Evolutionary conservation across 75 land plant species (phyloP).

Genomic region (Azolla pinnata): DNA sequence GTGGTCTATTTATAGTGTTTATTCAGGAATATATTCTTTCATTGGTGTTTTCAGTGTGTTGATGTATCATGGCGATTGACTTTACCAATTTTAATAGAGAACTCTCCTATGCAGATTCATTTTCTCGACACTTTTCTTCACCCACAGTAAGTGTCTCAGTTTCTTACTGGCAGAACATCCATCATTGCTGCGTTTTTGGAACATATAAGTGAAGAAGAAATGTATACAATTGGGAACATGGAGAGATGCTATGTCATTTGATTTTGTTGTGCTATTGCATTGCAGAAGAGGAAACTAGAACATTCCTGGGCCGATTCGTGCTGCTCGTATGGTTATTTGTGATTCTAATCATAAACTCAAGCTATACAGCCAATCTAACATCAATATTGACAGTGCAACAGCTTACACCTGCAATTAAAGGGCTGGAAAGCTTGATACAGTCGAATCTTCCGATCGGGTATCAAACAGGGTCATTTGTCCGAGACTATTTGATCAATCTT

Average conservation of each 20-base stretch:
- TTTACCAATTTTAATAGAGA: background rate
- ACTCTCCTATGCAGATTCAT: constrained; percentile 60
- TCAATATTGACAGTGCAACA: constrained; percentile 50
- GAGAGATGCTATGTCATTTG: too few species aligned
- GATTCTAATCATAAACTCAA: constrained; percentile 58
- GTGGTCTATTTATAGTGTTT: background rate
- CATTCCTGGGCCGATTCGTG: constrained; percentile 57
- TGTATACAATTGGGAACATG: too few species aligned
- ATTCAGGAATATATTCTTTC: background rate
- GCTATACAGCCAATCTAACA: constrained; percentile 62
- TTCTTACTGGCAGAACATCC: background rate
- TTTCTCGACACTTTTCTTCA: constrained; percentile 76
- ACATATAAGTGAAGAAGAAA: too few species aligned
- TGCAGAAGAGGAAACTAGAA: constrained; percentile 54
- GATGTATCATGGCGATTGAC: background rate
- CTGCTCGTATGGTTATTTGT: constrained; percentile 76
- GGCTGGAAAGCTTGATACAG: constrained; percentile 22
- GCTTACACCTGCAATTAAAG: constrained; percentile 26
- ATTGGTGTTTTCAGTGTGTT: background rate
- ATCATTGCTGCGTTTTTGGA: background rate
- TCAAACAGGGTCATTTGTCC: constrained; percentile 32
- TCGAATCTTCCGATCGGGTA: constrained; percentile 34
- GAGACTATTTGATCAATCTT: constrained; percentile 36
- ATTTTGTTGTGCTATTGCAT: too few species aligned
- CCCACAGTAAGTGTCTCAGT: constrained; percentile 55